Evolutionary conservation across 108 stramenopile genomes (phyloP), one percentile per base, ranked within the genome.

Genomic region (Stephanodiscus minutulus): DNA sequence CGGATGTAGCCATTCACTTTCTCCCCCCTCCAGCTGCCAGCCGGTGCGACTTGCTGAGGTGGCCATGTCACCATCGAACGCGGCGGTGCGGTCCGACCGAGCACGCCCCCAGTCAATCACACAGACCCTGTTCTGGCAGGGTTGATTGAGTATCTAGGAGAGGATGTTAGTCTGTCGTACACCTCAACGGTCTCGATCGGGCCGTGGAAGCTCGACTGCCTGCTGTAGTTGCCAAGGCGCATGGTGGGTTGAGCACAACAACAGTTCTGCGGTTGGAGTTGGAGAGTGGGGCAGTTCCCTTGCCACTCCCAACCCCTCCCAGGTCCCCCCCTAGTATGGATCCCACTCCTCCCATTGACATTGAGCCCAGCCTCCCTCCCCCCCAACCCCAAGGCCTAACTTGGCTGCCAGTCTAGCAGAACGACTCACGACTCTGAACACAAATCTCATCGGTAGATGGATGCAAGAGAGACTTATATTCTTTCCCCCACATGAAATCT

Each of bases 1-100:
- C 88, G 79, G n/a, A 92, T 82, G 39, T 73, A 85, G 44, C 88
- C 91, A 70, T 90, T 63, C 13, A 92, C 81, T 4, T 90, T 76
- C 9, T 90, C 68, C 5, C 91, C 91, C 28, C 66, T 75, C 88
- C 88, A 92, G n/a, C n/a, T n/a, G n/a, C n/a, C n/a, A n/a, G 35
- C 82, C 82, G 47, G 74, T 79, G 1, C 74, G 52, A 47, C 57
- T 59, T 0, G 82, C 82, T 57, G 48, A 66, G 28, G 25, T 70
- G 24, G 82, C 82, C 67, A 72, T 77, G 20, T 60, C 65, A 6
- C 60, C 60, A 47, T 79, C 78, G 41, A 83, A 83, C n/a, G 74
- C 33, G n/a, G 82, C 82, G 41, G 43, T 36, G 46, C 64, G 57
- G 35, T 65, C 29, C 27, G 71, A 63, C 64, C 57, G 33, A 13